Conservation (phyloP, 495 filamentous ascomycete species). For the Alectoria sarmentosa region DNA sequence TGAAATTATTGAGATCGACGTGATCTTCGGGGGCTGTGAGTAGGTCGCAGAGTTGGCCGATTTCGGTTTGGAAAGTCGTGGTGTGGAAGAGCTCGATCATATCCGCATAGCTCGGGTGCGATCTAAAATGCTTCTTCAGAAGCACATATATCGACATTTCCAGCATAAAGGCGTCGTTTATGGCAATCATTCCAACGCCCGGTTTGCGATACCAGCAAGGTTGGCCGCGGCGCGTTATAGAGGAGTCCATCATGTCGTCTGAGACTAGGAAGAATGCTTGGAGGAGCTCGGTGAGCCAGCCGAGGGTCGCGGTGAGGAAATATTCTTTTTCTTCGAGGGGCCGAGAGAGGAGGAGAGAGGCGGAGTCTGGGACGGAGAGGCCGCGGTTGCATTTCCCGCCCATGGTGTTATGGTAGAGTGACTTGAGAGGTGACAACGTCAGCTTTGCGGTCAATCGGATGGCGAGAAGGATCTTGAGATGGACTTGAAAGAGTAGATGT, state of each 20-base stretch:
- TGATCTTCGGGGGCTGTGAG: slow-evolving; percentile 92
- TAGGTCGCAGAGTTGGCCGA: slow-evolving; percentile 89
- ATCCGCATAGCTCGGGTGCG: slow-evolving; percentile 78
- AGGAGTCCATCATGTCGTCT: slow-evolving; percentile 97
- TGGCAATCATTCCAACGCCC: slow-evolving; percentile 85
- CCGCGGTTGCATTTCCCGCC: slow-evolving; percentile 98
- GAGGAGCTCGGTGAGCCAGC: slow-evolving; percentile 95
- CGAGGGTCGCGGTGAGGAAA: slow-evolving; percentile 44
- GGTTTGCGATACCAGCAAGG: slow-evolving; percentile 93
- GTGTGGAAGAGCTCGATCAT: slow-evolving; percentile 95
- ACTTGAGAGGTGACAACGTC: slow-evolving; percentile 44
- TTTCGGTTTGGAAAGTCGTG: slow-evolving; percentile 82
- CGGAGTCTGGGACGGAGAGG: slow-evolving; percentile 93
- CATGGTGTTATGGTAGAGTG: slow-evolving; percentile 72
- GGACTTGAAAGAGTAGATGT: background rate
- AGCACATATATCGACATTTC: slow-evolving; percentile 84
- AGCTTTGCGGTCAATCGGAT: too few relatives aligned
- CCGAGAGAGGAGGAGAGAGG: slow-evolving; percentile 65
- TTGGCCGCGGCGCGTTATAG: slow-evolving; percentile 83
- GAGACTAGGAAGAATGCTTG: slow-evolving; percentile 98
- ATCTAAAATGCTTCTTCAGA: slow-evolving; percentile 86
- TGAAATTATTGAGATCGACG: slow-evolving; percentile 84
- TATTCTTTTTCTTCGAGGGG: slow-evolving; percentile 34
- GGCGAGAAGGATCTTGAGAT: too few relatives aligned
- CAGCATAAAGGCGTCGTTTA: slow-evolving; percentile 98